Percentiles rank a stretch among this genome's conserved stretches.
These are phyloP conservation scores for Tulasnella sp. DNA, from an alignment of 768 basidiomycete genomes.

Conservation along the genomic window DNA sequence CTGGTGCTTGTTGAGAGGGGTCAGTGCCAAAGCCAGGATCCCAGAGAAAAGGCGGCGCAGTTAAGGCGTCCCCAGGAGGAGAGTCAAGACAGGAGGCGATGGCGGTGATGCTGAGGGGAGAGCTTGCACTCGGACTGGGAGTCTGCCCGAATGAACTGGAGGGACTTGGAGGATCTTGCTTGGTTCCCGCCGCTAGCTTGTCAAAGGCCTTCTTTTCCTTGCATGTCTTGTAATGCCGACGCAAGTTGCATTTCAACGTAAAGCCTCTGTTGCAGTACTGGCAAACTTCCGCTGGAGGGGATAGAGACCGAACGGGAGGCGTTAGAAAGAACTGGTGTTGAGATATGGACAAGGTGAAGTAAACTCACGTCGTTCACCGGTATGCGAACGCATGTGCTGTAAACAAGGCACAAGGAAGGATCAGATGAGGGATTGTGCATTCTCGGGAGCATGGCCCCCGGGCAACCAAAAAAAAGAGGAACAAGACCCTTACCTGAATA, in stretches of 20 bases:
- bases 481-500: not conserved
- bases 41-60: not conserved
- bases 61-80: not conserved
- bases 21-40: not conserved
- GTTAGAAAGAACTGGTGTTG: not conserved
- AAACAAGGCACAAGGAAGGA: not conserved
- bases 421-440: not conserved
- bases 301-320: no score
- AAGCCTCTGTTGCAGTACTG: not conserved
- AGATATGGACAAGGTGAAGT: not conserved
- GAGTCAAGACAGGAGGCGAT: not conserved
- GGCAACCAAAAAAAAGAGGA: not conserved
- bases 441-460: not conserved
- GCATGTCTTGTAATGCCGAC: conserved; percentile 10
- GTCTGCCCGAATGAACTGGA: not conserved
- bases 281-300: not conserved
- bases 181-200: no score
- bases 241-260: not conserved
- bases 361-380: not conserved
- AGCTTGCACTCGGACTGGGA: not conserved
- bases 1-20: not conserved
- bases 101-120: not conserved
- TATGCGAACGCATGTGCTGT: not conserved
- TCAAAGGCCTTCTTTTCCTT: not conserved
- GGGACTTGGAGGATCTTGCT: not conserved